phyloP scores from a whole-genome alignment of 108 stramenopile species.

The Bacterosira constricta region DNA sequence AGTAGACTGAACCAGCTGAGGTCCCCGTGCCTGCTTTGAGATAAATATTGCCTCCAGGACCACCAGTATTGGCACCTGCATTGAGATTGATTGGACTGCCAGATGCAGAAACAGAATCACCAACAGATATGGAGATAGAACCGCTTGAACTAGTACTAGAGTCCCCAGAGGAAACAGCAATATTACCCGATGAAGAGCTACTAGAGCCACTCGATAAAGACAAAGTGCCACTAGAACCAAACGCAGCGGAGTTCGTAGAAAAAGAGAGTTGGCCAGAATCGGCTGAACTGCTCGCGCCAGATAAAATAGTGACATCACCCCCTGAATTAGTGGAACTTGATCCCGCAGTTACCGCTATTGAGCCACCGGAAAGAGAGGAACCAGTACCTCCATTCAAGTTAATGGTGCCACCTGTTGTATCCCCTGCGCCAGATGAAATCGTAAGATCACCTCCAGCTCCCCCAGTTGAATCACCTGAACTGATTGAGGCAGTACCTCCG shows the following conservation, averaged over 20 bases:
- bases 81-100: conserved; percentile 14
- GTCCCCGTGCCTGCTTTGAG: conserved; percentile 15
- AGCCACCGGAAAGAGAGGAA: neutral
- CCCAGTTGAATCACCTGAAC: neutral
- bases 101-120: conserved; percentile 9
- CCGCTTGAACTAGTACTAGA: neutral
- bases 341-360: neutral
- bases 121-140: conserved; percentile 12
- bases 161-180: neutral
- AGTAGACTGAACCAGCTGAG: conserved; percentile 23
- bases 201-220: neutral
- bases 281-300: neutral
- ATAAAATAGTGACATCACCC: neutral
- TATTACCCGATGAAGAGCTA: neutral
- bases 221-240: neutral
- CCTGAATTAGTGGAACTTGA: neutral
- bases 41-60: conserved; percentile 21
- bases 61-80: conserved; percentile 1
- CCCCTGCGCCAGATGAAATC: neutral
- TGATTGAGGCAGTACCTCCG: neutral
- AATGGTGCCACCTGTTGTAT: conserved; percentile 6
- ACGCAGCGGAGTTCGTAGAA: neutral
- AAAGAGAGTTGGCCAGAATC: neutral
- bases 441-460: neutral
- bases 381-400: conserved; percentile 8